Base-by-base conservation (phyloP, 1,284 basidiomycete species). In the Agaricales sp. region DNA sequence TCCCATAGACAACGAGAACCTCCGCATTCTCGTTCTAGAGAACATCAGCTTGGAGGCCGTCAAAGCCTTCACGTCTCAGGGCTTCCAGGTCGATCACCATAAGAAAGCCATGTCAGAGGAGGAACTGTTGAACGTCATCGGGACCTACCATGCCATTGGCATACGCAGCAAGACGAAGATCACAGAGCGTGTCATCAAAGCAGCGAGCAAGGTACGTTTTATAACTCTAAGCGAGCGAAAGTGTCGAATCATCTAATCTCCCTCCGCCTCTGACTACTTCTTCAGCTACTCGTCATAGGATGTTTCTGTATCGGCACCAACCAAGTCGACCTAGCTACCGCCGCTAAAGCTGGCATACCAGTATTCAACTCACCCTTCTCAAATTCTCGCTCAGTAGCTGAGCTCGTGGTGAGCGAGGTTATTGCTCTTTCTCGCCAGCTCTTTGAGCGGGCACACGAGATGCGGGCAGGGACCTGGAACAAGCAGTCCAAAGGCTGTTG, bases 231-330 rank as follows among this genome's bases (percentile, higher is more conserved):
- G 19, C 19, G 25, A 52, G 45, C 50, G n/a, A n/a, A n/a, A n/a
- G n/a, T n/a, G n/a, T n/a, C n/a, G n/a, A n/a, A n/a, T n/a, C n/a
- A n/a, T n/a, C 30, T 23, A 38, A 39, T 46, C 12, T 20, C 38
- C 44, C 38, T 47, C 37, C 50, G 45, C 52, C 39, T 57, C 39
- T 45, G 38, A 43, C 11, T 21, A 25, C 24, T 22, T 24, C 41
- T 35, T 3, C 60, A 97, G 92, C 85, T 99, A 39, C 77, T 99
- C 13, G 92, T 87, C 59, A 92, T 99, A 55, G 96, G 96, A 38
- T 99, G 96, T 69, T 99, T 99, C 81, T 99, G 96, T 71, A 99
- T 99, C 60, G 96, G 96, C 51, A 95, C 93, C 53, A 99, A 99
- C 70, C 96, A 99, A 68, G 96, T 99, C 59, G 93, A 98, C 66